phyloP scores from a whole-genome alignment of 2,329 filamentous ascomycete species.

The Diaporthe vexans region DNA sequence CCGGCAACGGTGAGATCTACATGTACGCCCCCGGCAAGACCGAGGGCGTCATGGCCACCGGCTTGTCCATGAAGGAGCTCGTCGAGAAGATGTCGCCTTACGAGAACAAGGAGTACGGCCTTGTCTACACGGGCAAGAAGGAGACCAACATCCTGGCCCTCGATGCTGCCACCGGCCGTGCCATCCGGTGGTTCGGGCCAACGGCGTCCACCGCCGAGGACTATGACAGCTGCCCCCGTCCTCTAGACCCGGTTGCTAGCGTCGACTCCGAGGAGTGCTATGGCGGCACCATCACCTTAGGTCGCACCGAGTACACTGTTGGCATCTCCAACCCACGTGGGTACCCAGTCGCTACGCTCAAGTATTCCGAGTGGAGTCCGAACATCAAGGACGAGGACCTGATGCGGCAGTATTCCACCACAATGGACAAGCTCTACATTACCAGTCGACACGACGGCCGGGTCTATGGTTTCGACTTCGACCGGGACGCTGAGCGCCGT shows the following conservation, averaged over 20 bases:
- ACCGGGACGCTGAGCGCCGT: slow-evolving; percentile 62
- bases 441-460: slow-evolving; percentile 89
- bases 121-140: slow-evolving; percentile 93
- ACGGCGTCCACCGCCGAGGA: slow-evolving; percentile 77
- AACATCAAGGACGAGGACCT: slow-evolving; percentile 94
- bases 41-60: slow-evolving; percentile 74
- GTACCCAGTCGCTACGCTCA: slow-evolving; percentile 86
- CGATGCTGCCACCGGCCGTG: slow-evolving; percentile 85
- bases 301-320: slow-evolving; percentile 90
- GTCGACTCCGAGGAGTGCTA: slow-evolving; percentile 83
- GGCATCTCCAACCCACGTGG: slow-evolving; percentile 83
- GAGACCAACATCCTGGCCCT: slow-evolving; percentile 91
- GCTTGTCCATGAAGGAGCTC: slow-evolving; percentile 85
- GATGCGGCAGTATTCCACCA: slow-evolving; percentile 82
- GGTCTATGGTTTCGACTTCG: slow-evolving; percentile 84
- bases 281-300: slow-evolving; percentile 84
- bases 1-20: slow-evolving; percentile 87
- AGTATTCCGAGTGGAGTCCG: slow-evolving; percentile 93
- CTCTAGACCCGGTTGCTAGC: slow-evolving; percentile 75
- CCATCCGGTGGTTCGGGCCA: slow-evolving; percentile 88
- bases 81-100: slow-evolving; percentile 88
- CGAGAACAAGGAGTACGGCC: slow-evolving; percentile 78
- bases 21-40: slow-evolving; percentile 80
- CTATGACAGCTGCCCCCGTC: slow-evolving; percentile 80
- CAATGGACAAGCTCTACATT: slow-evolving; percentile 90